These are phyloP conservation scores for Penicillium occitanis DNA, from an alignment of 2,329 filamentous ascomycete species.

Conservation along the genomic window DNA sequence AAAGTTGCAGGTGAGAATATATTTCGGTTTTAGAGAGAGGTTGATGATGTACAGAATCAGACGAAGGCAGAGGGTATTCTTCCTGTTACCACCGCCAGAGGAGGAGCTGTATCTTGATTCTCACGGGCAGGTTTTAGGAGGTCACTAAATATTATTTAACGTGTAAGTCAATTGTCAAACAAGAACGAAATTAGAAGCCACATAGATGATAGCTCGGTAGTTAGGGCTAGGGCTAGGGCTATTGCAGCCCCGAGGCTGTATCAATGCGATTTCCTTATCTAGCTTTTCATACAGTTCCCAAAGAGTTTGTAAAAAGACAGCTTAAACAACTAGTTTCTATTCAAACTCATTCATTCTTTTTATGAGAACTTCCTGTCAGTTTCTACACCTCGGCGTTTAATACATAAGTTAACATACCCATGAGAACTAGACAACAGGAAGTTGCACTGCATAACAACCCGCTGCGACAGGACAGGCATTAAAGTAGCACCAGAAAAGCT, in stretches of 20 bases:
- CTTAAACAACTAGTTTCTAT: not conserved
- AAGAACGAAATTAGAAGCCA: not conserved
- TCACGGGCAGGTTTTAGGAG: not conserved
- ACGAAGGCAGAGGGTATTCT: no score
- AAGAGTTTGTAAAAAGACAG: not conserved
- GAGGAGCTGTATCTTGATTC: slow-evolving; percentile 6
- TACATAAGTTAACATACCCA: not conserved
- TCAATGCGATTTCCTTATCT: not conserved
- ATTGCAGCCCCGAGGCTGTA: not conserved
- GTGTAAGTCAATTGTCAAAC: not conserved
- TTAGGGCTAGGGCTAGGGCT: not conserved
- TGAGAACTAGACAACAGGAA: not conserved
- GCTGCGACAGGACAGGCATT: not conserved
- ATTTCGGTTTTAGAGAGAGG: not conserved
- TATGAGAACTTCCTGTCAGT: not conserved
- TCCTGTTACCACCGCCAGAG: not conserved
- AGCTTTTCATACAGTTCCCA: not conserved
- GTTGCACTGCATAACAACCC: not conserved
- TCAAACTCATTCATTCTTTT: not conserved
- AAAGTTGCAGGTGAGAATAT: not conserved
- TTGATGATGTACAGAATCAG: not conserved
- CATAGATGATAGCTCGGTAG: not conserved
- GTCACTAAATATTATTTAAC: not conserved
- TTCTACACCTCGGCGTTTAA: not conserved
- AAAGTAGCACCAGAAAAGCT: not conserved